Evolutionary conservation across 306 rosid species (phyloP), one percentile per base, ranked within the genome.

Genomic region (Elaeagnus macrophylla): DNA sequence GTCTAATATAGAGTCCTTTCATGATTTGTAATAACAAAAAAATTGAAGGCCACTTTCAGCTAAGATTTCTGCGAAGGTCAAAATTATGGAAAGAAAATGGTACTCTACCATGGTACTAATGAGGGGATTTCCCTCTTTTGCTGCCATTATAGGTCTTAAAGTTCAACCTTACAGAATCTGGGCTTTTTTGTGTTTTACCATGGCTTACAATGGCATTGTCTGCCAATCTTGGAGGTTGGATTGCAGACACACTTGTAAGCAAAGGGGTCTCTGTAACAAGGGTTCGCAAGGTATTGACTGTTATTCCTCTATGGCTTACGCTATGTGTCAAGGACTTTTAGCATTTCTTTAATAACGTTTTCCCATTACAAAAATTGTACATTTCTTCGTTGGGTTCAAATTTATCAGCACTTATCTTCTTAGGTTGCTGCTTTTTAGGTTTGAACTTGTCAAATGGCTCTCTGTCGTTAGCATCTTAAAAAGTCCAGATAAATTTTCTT

Each of bases 161-260:
- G 96, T 93, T 93, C 84, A 87, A 82, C 62, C 99, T 93, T 67
- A 87, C 94, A 25, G 96, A 93, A 75, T 93, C 99, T 15, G 96
- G 95, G 59, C 79, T 87, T 47, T 62, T 87, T 78, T 82, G 96
- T 41, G 96, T 87, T 67, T 62, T 87, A 55, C 97, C 97, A 1
- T 91, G 97, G 97, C 65, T 91, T 25, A 80, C 84, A 57, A 91
- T 91, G 97, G 97, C 97, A 39, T 71, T 91, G 67, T 87, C 97
- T 59, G 97, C 97, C 60, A 91, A 91, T 60, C 51, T 82, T 65
- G 97, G 97, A 32, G 97, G 97, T 44, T 91, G 97, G 97, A 91
- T 91, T 58, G 97, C 97, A 37, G 96, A 91, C 81, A 83, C 97
- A 52, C 95, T 91, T 16, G 94, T 91, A 25, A 86, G 83, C 67